These are phyloP conservation scores for Berkeleyomyces basicola DNA, from an alignment of 2,329 filamentous ascomycete species.

Conservation along the genomic window DNA sequence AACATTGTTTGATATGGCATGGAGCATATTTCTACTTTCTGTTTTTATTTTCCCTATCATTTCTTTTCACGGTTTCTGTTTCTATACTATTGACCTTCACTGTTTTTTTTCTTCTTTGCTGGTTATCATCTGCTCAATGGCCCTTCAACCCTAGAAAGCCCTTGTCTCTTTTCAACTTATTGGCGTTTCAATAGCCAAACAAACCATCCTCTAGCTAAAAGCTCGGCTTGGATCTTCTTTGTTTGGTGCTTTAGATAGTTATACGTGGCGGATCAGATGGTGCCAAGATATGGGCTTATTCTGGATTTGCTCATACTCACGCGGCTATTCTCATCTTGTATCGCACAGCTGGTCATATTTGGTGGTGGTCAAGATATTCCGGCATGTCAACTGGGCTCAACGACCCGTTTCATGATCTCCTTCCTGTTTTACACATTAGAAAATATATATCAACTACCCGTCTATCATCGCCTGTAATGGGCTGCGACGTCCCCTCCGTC, in stretches of 20 bases:
- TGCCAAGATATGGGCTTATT: too few relatives aligned
- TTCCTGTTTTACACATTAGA: not conserved
- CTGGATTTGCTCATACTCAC: not conserved
- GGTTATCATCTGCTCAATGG: not conserved
- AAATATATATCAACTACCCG: not conserved
- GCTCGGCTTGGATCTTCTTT: too few relatives aligned
- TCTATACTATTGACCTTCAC: not conserved
- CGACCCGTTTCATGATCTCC: not conserved
- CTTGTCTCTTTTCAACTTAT: constrained; percentile 1
- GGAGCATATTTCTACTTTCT: not conserved
- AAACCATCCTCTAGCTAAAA: too few relatives aligned
- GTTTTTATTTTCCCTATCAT: not conserved
- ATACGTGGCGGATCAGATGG: too few relatives aligned
- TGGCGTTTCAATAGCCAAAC: constrained; percentile 1
- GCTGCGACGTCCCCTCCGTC: not conserved
- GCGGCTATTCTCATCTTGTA: not conserved
- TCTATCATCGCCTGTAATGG: not conserved
- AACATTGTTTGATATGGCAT: constrained; percentile 12
- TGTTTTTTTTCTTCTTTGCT: not conserved
- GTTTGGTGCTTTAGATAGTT: too few relatives aligned
- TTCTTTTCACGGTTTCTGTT: not conserved
- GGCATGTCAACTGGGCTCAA: not conserved
- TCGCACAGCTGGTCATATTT: not conserved
- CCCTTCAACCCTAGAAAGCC: constrained; percentile 7
- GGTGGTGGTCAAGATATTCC: not conserved